Base-by-base conservation (phyloP, 768 basidiomycete species). In the Termitomyces sp. region DNA sequence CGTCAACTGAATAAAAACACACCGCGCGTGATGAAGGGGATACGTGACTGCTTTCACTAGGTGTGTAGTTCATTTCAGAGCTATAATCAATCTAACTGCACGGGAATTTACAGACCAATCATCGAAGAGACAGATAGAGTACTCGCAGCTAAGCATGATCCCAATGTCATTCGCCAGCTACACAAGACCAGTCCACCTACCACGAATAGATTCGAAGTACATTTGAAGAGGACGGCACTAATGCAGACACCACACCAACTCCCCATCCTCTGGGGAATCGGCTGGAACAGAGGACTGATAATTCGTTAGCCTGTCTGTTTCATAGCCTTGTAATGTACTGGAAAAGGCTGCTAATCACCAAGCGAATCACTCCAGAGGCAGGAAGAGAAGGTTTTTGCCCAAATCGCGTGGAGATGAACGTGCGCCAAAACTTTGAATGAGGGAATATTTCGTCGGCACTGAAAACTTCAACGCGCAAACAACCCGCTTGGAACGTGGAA, bases 201-300 rank as follows among this genome's bases (percentile, higher is more conserved):
- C 80, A 35, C 80, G 72, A 43, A 82, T 78, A 14, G 66, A 62
- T 51, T 66, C 79, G 79, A 7, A 28, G 28, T 28, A 2, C 72
- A 79, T 62, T 82, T 81, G 1, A 78, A 79, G 10, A 82, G 0
- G 77, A 70, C 12, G 80, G 79, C 5, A 78, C 73, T 1, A 81
- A 64, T 4, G 78, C 77, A 1, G 75, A 73, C 7, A 76, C 71
- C 73, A 79, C 77, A 14, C 83, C 82, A 28, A 85, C 74, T 7
- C 85, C 84, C 49, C 85, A 70, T 19, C 87, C 85, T 6, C 79
- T 75, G 0, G 87, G 53, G 66, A 85, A 86, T 4, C 82, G 74
- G 51, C 77, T 70, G 59, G 76, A 76, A 58, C 75, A 78, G 37
- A 78, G 68, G 7, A 77, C 70, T 9, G 62, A 63, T 10, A 77